Percentiles rank a stretch among this genome's conserved stretches.
These are phyloP conservation scores for Hericium rajendrae DNA, from an alignment of 768 basidiomycete species.

Conservation along the genomic window DNA sequence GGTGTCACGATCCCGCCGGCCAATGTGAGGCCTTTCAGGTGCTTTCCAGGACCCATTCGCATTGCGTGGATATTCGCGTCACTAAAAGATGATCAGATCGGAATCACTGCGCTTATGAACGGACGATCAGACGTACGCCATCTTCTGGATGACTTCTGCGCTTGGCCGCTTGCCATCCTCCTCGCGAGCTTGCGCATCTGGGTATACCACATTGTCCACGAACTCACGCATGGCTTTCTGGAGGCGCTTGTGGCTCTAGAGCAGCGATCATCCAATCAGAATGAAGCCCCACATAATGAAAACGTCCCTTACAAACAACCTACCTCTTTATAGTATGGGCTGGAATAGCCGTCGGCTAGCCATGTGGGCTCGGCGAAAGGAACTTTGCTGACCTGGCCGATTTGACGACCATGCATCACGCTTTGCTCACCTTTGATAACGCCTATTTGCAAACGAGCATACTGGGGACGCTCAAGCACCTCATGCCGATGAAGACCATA, in stretches of 20 bases:
- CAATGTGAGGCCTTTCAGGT: constrained; percentile 68
- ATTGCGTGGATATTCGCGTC: constrained; percentile 76
- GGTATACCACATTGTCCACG: constrained; percentile 55
- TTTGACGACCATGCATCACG: constrained; percentile 35
- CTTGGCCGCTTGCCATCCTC: constrained; percentile 83
- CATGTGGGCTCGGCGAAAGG: constrained; percentile 89
- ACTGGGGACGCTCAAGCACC: constrained; percentile 68
- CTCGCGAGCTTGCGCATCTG: constrained; percentile 51
- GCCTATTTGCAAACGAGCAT: constrained; percentile 68
- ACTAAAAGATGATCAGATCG: constrained; percentile 22
- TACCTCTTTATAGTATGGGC: constrained; percentile 71
- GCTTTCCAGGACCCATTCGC: constrained; percentile 90
- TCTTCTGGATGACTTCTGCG: constrained; percentile 67
- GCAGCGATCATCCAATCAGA: constrained; percentile 20
- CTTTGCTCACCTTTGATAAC: constrained; percentile 52
- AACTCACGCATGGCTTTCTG: constrained; percentile 54
- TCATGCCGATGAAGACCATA: constrained; percentile 85
- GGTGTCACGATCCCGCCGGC: constrained; percentile 70
- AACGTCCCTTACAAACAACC: constrained; percentile 11
- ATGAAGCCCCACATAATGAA: not conserved
- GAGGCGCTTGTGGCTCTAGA: constrained; percentile 52
- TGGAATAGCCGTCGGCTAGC: constrained; percentile 60
- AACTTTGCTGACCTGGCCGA: constrained; percentile 59
- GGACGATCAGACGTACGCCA: constrained; percentile 45
- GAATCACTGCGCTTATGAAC: not conserved